Percentiles rank a stretch among this genome's conserved stretches.
These are phyloP conservation scores for Beauveria rudraprayagi DNA, from an alignment of 2,329 filamentous ascomycete genomes.

Conservation along the genomic window DNA sequence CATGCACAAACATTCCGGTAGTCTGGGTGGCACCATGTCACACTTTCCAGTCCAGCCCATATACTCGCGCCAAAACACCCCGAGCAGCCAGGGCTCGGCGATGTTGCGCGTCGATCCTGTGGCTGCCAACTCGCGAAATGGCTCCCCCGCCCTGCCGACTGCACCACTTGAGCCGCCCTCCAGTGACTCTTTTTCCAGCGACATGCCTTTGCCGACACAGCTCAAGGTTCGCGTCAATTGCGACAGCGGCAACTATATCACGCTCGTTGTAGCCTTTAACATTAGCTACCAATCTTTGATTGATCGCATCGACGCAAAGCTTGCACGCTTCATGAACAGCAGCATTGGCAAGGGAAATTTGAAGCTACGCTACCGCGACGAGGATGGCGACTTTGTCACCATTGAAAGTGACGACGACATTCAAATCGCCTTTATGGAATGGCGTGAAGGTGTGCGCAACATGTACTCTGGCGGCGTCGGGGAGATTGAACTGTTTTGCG, in stretches of 20 bases:
- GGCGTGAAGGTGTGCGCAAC: conserved; percentile 62
- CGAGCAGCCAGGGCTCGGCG: conserved; percentile 26
- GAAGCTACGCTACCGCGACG: conserved; percentile 82
- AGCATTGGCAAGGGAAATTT: conserved; percentile 76
- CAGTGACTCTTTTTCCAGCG: conserved; percentile 29
- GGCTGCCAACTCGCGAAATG: conserved; percentile 33
- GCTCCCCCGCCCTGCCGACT: conserved; percentile 39
- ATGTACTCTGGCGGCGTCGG: conserved; percentile 63
- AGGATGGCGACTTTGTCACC: conserved; percentile 86
- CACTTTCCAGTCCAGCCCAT: conserved; percentile 50
- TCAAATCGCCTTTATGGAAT: conserved; percentile 89
- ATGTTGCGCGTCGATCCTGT: conserved; percentile 32
- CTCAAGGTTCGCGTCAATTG: conserved; percentile 95
- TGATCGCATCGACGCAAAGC: conserved; percentile 92
- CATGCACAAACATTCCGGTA: conserved; percentile 39
- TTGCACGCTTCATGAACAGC: conserved; percentile 76
- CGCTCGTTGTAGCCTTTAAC: conserved; percentile 91
- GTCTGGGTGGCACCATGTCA: conserved; percentile 43
- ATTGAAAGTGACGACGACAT: conserved; percentile 96
- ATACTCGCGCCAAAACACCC: conserved; percentile 40
- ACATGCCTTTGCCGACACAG: conserved; percentile 59
- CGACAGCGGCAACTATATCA: conserved; percentile 77
- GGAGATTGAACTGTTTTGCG: conserved; percentile 83
- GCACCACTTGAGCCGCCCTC: conserved; percentile 19
- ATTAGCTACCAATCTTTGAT: conserved; percentile 91